Percentiles rank a stretch among this genome's conserved stretches.
Conservation (phyloP, 768 basidiomycete genomes). For the Clathrus columnatus region DNA sequence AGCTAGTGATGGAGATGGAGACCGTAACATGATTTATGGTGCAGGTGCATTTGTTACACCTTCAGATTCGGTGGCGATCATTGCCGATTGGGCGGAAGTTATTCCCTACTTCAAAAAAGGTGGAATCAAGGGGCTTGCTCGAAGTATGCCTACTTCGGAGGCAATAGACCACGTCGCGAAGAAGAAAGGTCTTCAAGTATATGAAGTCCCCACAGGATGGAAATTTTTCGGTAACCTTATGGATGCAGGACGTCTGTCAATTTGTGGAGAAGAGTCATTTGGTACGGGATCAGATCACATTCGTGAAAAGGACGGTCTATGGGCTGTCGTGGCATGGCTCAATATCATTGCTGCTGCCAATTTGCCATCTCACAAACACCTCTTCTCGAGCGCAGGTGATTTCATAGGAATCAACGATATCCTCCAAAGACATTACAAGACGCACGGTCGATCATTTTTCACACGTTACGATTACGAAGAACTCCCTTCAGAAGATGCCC, state of each 20-base stretch:
- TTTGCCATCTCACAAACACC: constrained; percentile 34
- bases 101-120: constrained; percentile 89
- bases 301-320: constrained; percentile 97
- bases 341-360: constrained; percentile 89
- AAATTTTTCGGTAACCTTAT: constrained; percentile 99
- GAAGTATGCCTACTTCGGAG: constrained; percentile 96
- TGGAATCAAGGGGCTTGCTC: constrained; percentile 91
- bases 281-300: constrained; percentile 99
- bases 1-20: constrained; percentile 95
- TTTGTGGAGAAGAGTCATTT: constrained; percentile 98
- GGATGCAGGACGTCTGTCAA: constrained; percentile 96
- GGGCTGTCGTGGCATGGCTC: constrained; percentile 97
- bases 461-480: constrained; percentile 99
- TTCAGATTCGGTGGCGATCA: constrained; percentile 95
- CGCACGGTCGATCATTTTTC: constrained; percentile 97
- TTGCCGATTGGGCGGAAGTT: constrained; percentile 86
- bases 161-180: constrained; percentile 95
- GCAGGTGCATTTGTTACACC: constrained; percentile 97
- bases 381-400: constrained; percentile 50
- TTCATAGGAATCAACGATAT: constrained; percentile 88
- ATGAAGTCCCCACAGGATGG: constrained; percentile 98
- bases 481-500: constrained; percentile 84
- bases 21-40: constrained; percentile 99
- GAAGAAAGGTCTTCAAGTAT: constrained; percentile 85
- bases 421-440: constrained; percentile 76